Base-by-base conservation (phyloP, 2,329 filamentous ascomycete species). In the Sporothrix euskadiensis region DNA sequence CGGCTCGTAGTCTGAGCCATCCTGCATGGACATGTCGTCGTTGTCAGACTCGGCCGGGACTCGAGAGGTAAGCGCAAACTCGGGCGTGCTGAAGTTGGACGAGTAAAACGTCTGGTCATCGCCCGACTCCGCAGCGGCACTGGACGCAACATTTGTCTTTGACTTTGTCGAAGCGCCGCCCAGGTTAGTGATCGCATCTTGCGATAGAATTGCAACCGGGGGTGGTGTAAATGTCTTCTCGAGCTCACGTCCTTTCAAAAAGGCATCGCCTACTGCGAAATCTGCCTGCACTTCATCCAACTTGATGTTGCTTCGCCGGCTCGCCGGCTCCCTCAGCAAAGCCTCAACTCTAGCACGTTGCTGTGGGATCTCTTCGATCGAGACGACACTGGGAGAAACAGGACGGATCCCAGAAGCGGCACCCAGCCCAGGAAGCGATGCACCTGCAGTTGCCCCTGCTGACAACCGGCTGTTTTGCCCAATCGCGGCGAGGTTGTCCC, bases 91-190 rank as follows among this genome's bases (percentile, higher is more conserved):
- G 85, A 94, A 91, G 84, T 92, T 93, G 83, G 94, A 98, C 77
- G 95, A 98, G 85, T 98, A 98, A 82, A 97, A 97, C 56, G 94
- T 96, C 80, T 97, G 94, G 81, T 97, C 92, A 83, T 98, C 94
- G 83, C 94, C 93, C 49, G 93, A 96, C 81, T 95, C 93, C 87
- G 87, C 92, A 79, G 88, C 83, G 77, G 74, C 75, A 59, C 63
- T 63, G 9, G 71, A 61, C 14, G 32, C 47, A 14, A n/a, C 54
- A 32, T 61, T 35, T 22, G 41, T 56, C 8, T 44, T 49, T 19
- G 66, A 35, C 10, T 30, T 49, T 52, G 30, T 22, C 22, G 56
- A 54, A 30, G 16, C 63, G 3, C 30, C 47, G 5, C 44, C 54
- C 47, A 59, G 3, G 63, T 71, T 49, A 73, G 69, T 66, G 32